phyloP scores from a whole-genome alignment of 2,329 filamentous ascomycete species.

The Aspergillus sergii region DNA sequence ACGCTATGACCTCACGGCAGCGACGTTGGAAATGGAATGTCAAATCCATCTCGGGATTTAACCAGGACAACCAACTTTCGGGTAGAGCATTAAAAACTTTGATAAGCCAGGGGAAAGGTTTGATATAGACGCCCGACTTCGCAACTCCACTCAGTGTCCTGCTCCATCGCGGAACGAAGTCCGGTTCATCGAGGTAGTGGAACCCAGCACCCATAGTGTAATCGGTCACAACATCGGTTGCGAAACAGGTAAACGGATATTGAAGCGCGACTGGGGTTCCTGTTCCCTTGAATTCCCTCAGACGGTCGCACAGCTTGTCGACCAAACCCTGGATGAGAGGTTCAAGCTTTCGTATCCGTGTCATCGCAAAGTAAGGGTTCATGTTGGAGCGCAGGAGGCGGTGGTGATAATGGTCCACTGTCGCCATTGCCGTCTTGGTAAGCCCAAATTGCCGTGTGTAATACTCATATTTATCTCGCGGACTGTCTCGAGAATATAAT shows the following conservation, averaged over 20 bases:
- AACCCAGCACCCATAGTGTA: slow-evolving; percentile 33
- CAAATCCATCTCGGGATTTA: slow-evolving; percentile 15
- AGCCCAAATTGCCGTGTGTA: slow-evolving; percentile 15
- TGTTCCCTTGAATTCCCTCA: slow-evolving; percentile 16
- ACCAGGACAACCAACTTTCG: slow-evolving; percentile 1
- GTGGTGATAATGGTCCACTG: slow-evolving; percentile 22
- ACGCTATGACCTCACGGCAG: slow-evolving; percentile 12
- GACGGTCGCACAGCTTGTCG: slow-evolving; percentile 22
- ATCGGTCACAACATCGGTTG: slow-evolving; percentile 49
- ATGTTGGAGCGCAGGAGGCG: slow-evolving; percentile 20
- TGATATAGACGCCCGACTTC: slow-evolving; percentile 18
- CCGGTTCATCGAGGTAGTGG: slow-evolving; percentile 28
- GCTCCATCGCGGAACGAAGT: slow-evolving; percentile 30
- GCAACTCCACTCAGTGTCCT: slow-evolving; percentile 22
- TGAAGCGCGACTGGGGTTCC: slow-evolving; percentile 16
- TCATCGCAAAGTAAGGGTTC: slow-evolving; percentile 26
- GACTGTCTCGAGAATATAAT: slow-evolving; percentile 19
- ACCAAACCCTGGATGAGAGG: slow-evolving; percentile 20
- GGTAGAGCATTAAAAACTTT: slow-evolving; percentile 9
- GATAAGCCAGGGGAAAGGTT: slow-evolving; percentile 16
- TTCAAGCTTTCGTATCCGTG: slow-evolving; percentile 21
- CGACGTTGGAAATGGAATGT: slow-evolving; percentile 18
- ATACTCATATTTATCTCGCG: slow-evolving; percentile 22
- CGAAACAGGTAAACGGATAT: slow-evolving; percentile 40
- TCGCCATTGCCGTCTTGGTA: slow-evolving; percentile 14